Percentiles rank a stretch among this genome's conserved stretches.
These are phyloP conservation scores for Aspergillus ostianus DNA, from an alignment of 495 filamentous ascomycete genomes.

Conservation along the genomic window DNA sequence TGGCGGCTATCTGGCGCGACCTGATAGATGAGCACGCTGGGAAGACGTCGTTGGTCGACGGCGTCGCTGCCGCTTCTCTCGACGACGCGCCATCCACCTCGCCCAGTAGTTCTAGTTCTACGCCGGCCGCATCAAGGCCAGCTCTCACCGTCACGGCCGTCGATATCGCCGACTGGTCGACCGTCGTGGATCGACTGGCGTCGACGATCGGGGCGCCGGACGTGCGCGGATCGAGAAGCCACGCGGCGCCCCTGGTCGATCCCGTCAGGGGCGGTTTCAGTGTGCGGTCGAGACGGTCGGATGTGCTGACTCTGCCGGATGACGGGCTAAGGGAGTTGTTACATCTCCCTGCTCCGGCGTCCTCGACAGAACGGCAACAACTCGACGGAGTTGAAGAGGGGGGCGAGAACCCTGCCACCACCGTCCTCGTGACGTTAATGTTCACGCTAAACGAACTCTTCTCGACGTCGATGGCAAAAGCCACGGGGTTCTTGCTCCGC, in stretches of 20 bases:
- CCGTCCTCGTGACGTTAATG: conserved; percentile 72
- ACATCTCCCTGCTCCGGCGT: conserved; percentile 2
- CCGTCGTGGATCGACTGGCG: conserved; percentile 56
- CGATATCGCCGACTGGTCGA: conserved; percentile 77
- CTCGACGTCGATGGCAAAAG: conserved; percentile 64
- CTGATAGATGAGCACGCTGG: conserved; percentile 21
- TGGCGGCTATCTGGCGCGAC: conserved; percentile 60
- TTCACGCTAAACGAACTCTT: conserved; percentile 99
- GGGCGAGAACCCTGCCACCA: neutral
- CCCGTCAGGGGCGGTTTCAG: conserved; percentile 29
- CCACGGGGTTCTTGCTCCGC: conserved; percentile 70
- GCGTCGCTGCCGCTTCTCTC: conserved; percentile 23
- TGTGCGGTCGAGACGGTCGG: conserved; percentile 55
- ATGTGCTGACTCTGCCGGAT: conserved; percentile 57
- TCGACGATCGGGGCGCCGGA: conserved; percentile 32
- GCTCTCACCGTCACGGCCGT: conserved; percentile 60
- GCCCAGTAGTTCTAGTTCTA: neutral
- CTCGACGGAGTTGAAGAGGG: no score
- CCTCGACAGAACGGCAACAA: neutral
- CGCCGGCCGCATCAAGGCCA: conserved; percentile 3
- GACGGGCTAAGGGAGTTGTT: conserved; percentile 41
- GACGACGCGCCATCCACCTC: conserved; percentile 2
- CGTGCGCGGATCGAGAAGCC: conserved; percentile 30
- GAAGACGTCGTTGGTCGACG: conserved; percentile 1
- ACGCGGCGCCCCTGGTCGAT: conserved; percentile 56